These are phyloP conservation scores for Polysphondylium violaceum DNA, from an alignment of 78 protist genomes.

Conservation along the genomic window DNA sequence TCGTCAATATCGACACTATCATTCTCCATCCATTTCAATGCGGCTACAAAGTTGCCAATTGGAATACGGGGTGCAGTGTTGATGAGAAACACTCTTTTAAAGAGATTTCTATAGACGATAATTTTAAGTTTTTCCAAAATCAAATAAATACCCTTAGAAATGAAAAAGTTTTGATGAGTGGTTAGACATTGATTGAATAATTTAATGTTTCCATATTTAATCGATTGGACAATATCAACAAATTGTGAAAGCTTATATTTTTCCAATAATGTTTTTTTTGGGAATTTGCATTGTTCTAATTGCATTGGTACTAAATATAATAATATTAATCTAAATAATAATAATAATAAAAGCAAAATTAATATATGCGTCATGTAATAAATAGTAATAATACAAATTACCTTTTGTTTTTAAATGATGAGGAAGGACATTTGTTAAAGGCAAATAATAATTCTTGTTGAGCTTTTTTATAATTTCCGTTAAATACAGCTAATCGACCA, in stretches of 20 bases:
- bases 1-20: slow-evolving; percentile 71
- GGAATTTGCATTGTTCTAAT: slow-evolving; percentile 66
- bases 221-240: slow-evolving; percentile 60
- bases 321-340: slow-evolving; percentile 31
- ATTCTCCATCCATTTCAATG: slow-evolving; percentile 73
- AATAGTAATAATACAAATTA: neutral
- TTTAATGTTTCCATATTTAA: slow-evolving; percentile 72
- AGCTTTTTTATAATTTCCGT: slow-evolving; percentile 68
- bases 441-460: slow-evolving; percentile 64
- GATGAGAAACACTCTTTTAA: slow-evolving; percentile 50
- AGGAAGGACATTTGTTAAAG: slow-evolving; percentile 52
- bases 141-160: slow-evolving; percentile 77
- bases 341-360: neutral
- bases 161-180: slow-evolving; percentile 73
- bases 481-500: slow-evolving; percentile 76
- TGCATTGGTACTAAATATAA: slow-evolving; percentile 81
- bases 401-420: slow-evolving; percentile 41
- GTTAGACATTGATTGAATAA: slow-evolving; percentile 54
- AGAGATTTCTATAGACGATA: slow-evolving; percentile 76
- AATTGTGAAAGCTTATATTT: slow-evolving; percentile 62
- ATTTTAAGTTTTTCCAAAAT: slow-evolving; percentile 73
- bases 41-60: slow-evolving; percentile 46
- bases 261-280: slow-evolving; percentile 48
- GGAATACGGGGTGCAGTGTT: slow-evolving; percentile 40
- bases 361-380: no score